Percentiles rank a stretch among this genome's conserved stretches.
Evolutionary conservation across 305 asterid species (phyloP).

Genomic region (Solanum hybrid): DNA sequence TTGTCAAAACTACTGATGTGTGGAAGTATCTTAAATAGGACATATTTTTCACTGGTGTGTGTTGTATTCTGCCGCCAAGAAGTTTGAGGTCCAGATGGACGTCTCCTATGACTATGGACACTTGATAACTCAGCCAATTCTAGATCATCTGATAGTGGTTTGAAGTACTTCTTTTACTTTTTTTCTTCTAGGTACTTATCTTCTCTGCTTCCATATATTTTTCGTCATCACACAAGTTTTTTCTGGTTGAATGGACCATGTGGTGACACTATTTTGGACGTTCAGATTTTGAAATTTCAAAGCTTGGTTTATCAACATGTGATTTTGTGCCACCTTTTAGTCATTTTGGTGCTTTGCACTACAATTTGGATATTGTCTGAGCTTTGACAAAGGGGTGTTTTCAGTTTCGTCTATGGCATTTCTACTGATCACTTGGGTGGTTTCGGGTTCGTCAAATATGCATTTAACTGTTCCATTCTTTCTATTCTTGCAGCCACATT

Average conservation of each 20-base stretch:
- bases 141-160: too few relatives aligned
- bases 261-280: neutral
- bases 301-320: neutral
- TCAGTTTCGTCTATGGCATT: neutral
- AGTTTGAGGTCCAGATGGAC: too few relatives aligned
- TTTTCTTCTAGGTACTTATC: neutral
- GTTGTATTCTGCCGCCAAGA: too few relatives aligned
- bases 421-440: neutral
- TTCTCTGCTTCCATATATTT: neutral
- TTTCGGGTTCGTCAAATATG: neutral
- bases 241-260: neutral
- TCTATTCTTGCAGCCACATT: neutral
- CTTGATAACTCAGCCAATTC: too few relatives aligned
- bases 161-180: too few relatives aligned
- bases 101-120: too few relatives aligned
- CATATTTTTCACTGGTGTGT: too few relatives aligned
- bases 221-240: neutral
- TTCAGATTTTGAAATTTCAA: neutral
- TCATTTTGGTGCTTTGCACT: neutral
- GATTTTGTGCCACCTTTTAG: neutral
- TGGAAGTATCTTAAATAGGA: too few relatives aligned
- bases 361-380: neutral
- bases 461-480: neutral
- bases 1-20: too few relatives aligned
- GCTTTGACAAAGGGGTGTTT: neutral